These are phyloP conservation scores for Colletotrichum abscissum DNA, from an alignment of 2,329 filamentous ascomycete species.

Conservation along the genomic window DNA sequence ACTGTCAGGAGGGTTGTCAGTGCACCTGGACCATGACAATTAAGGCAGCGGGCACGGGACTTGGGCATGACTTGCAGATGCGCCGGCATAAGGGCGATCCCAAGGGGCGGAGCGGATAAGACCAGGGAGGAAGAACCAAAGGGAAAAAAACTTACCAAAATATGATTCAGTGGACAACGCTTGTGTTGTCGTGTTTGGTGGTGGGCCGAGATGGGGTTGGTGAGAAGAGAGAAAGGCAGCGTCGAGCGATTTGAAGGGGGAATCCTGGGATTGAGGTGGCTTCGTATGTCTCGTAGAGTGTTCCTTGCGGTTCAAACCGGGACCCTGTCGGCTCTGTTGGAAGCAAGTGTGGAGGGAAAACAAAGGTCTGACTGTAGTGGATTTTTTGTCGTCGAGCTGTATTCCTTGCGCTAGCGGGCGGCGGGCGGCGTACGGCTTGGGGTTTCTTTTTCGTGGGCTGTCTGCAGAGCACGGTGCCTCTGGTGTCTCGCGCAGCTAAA, in stretches of 20 bases:
- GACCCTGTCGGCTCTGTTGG: conserved; percentile 9
- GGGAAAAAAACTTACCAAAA: conserved; percentile 14
- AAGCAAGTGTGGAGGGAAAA: conserved; percentile 30
- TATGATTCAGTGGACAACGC: neutral
- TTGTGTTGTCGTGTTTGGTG: conserved; percentile 16
- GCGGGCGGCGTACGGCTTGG: conserved; percentile 19
- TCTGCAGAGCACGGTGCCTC: conserved; percentile 30
- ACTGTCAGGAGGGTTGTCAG: conserved; percentile 31
- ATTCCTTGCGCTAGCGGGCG: conserved; percentile 33
- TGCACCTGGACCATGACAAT: conserved; percentile 28
- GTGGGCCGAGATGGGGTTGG: conserved; percentile 1
- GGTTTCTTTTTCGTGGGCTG: conserved; percentile 28
- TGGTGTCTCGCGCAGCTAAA: conserved; percentile 32
- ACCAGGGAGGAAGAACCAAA: conserved; percentile 4
- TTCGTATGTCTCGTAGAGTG: conserved; percentile 25
- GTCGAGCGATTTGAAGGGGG: conserved; percentile 11
- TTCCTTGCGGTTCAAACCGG: conserved; percentile 9
- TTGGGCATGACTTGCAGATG: conserved; percentile 31
- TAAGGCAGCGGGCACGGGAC: conserved; percentile 18
- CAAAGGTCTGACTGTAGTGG: conserved; percentile 31
- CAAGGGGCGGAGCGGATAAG: conserved; percentile 11
- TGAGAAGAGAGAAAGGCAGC: conserved; percentile 1
- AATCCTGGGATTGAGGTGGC: conserved; percentile 9
- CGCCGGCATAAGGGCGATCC: conserved; percentile 10
- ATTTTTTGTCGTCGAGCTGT: conserved; percentile 28